phyloP scores from a whole-genome alignment of 2,329 filamentous ascomycete genomes.

The Fusarium udum region DNA sequence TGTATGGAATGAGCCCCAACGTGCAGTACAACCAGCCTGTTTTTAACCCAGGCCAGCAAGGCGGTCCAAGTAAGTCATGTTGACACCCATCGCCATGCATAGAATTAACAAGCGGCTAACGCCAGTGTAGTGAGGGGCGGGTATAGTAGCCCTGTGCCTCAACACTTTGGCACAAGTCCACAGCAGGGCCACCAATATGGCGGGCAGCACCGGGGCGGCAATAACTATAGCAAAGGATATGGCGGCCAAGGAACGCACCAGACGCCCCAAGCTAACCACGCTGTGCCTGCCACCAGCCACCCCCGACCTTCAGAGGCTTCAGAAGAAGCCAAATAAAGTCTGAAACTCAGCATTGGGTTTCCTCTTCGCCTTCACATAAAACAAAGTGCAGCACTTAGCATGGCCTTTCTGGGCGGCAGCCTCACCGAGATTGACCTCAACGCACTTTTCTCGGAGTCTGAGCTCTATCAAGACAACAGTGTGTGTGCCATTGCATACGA shows the following conservation, averaged over 20 bases:
- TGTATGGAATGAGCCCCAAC: slow-evolving; percentile 79
- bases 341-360: slow-evolving; percentile 18
- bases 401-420: slow-evolving; percentile 33
- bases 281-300: slow-evolving; percentile 48
- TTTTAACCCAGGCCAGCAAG: slow-evolving; percentile 73
- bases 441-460: slow-evolving; percentile 39
- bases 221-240: slow-evolving; percentile 64
- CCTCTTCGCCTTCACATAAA: slow-evolving; percentile 19
- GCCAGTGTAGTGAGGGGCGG: slow-evolving; percentile 65
- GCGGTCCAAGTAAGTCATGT: slow-evolving; percentile 73
- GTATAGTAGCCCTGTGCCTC: slow-evolving; percentile 67
- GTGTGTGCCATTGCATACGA: slow-evolving; percentile 35
- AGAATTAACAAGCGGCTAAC: slow-evolving; percentile 49
- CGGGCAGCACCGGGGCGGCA: slow-evolving; percentile 64
- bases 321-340: slow-evolving; percentile 57
- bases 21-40: slow-evolving; percentile 80
- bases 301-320: slow-evolving; percentile 50
- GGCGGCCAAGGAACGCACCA: slow-evolving; percentile 57
- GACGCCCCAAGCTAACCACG: slow-evolving; percentile 49
- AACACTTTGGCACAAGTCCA: slow-evolving; percentile 73
- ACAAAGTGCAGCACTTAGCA: slow-evolving; percentile 39
- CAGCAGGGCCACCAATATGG: slow-evolving; percentile 72
- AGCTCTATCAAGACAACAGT: slow-evolving; percentile 27
- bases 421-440: slow-evolving; percentile 37
- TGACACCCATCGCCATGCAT: slow-evolving; percentile 4